A percentile compares a stretch with the other conserved stretches of the same genome.
These are phyloP conservation scores for Populus euphratica DNA, from an alignment of 345 rosid genomes.

Conservation along the genomic window DNA sequence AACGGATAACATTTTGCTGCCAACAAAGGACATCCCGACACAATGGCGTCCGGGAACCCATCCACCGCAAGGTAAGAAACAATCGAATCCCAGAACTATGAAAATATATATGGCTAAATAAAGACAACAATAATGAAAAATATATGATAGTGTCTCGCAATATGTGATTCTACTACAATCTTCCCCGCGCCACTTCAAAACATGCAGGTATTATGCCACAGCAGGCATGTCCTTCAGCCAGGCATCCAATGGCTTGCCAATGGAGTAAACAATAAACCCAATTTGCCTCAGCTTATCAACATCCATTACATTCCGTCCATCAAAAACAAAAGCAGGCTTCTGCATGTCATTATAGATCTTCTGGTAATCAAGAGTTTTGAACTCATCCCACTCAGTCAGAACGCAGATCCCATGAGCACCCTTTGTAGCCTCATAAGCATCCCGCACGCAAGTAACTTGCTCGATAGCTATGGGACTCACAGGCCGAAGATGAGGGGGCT, in stretches of 20 bases:
- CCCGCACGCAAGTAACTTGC: constrained; percentile 20
- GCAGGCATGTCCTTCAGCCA: constrained; percentile 34
- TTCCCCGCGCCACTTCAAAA: not conserved
- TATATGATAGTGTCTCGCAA: not conserved
- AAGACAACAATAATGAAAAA: not conserved
- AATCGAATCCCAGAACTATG: constrained; percentile 5
- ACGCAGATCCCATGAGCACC: constrained; percentile 27
- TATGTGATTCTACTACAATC: constrained; percentile 16
- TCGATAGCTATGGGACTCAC: constrained; percentile 15
- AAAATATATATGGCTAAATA: not conserved
- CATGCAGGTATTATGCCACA: constrained; percentile 10
- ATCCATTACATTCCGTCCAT: constrained; percentile 25
- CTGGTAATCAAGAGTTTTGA: constrained; percentile 28
- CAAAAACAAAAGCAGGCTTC: constrained; percentile 30
- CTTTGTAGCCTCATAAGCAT: constrained; percentile 25
- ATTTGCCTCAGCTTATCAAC: constrained; percentile 24
- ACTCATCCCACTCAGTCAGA: constrained; percentile 32
- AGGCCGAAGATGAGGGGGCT: constrained; percentile 26
- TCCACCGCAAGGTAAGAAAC: constrained; percentile 6
- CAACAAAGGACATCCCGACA: constrained; percentile 10
- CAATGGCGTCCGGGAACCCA: constrained; percentile 10
- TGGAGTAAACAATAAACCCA: constrained; percentile 27
- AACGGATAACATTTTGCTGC: constrained; percentile 18
- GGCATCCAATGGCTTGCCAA: constrained; percentile 26
- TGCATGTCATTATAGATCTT: constrained; percentile 27